These are phyloP conservation scores for Dioscorea zingiberensis DNA, from an alignment of 106 monocot species.

Conservation along the genomic window DNA sequence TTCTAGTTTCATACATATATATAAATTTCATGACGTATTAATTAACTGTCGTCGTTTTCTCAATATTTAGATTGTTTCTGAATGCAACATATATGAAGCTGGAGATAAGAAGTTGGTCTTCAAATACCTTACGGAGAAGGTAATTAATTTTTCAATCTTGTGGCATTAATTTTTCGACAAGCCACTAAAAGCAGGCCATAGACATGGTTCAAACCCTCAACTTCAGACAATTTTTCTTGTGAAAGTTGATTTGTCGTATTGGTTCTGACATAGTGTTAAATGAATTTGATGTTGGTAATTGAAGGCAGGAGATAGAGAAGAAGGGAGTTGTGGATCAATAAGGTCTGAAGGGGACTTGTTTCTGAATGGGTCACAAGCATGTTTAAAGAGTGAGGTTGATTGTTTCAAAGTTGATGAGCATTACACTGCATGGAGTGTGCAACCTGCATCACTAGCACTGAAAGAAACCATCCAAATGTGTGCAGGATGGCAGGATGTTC, in stretches of 20 bases:
- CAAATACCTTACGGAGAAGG: constrained; percentile 83
- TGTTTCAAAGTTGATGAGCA: constrained; percentile 39
- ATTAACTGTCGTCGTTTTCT: too few relatives aligned
- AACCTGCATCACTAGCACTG: constrained; percentile 49
- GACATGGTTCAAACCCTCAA: too few relatives aligned
- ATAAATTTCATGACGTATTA: too few relatives aligned
- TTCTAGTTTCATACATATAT: neutral
- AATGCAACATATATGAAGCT: constrained; percentile 89
- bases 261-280: too few relatives aligned
- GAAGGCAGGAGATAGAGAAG: constrained; percentile 76
- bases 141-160: constrained; percentile 6
- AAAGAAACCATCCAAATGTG: constrained; percentile 33
- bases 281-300: too few relatives aligned
- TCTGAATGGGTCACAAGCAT: constrained; percentile 61
- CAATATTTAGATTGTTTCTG: constrained; percentile 71
- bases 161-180: too few relatives aligned
- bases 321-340: constrained; percentile 42
- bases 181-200: too few relatives aligned
- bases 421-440: constrained; percentile 51
- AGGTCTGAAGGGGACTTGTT: constrained; percentile 83
- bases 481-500: constrained; percentile 60
- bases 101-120: constrained; percentile 69
- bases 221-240: too few relatives aligned
- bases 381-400: constrained; percentile 1
- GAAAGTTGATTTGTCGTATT: too few relatives aligned